phyloP scores from a whole-genome alignment of 495 filamentous ascomycete species.

The Platismatia glauca region DNA sequence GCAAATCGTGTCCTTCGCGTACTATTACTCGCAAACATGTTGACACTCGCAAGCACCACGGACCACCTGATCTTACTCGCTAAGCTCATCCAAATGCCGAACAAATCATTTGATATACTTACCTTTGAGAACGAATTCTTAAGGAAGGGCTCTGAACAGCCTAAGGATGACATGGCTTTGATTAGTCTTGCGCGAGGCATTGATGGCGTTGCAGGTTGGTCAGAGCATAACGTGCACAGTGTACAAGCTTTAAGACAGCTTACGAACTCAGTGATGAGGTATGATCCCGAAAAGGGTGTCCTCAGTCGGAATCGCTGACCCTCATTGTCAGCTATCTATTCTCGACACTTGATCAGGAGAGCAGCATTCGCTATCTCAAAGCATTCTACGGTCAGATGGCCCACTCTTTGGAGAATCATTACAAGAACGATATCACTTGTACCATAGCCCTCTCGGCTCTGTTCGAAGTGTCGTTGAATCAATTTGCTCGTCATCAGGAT shows the following conservation, averaged over 20 bases:
- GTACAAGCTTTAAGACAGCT: constrained; percentile 5
- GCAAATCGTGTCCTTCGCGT: constrained; percentile 16
- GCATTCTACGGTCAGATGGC: constrained; percentile 7
- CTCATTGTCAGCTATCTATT: constrained; percentile 11
- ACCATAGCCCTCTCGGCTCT: not conserved
- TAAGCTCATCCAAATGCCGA: constrained; percentile 13
- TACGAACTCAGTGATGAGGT: constrained; percentile 9
- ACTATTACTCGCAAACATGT: constrained; percentile 4
- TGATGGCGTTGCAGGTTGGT: not conserved
- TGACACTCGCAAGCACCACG: not conserved
- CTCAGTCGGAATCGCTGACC: not conserved
- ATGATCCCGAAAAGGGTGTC: not conserved
- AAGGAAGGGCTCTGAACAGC: not conserved
- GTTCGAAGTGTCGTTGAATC: not conserved
- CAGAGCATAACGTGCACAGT: not conserved
- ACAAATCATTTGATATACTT: constrained; percentile 11
- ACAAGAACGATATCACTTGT: constrained; percentile 3
- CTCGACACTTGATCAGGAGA: constrained; percentile 9
- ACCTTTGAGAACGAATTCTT: not conserved
- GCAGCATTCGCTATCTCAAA: constrained; percentile 11
- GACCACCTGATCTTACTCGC: constrained; percentile 13
- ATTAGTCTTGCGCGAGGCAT: constrained; percentile 8
- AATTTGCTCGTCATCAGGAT: not conserved
- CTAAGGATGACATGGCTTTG: not conserved
- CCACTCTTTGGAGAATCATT: constrained; percentile 1